These are phyloP conservation scores for Globisporangium megalacanthum DNA, from an alignment of 352 stramenopile species.

Conservation along the genomic window DNA sequence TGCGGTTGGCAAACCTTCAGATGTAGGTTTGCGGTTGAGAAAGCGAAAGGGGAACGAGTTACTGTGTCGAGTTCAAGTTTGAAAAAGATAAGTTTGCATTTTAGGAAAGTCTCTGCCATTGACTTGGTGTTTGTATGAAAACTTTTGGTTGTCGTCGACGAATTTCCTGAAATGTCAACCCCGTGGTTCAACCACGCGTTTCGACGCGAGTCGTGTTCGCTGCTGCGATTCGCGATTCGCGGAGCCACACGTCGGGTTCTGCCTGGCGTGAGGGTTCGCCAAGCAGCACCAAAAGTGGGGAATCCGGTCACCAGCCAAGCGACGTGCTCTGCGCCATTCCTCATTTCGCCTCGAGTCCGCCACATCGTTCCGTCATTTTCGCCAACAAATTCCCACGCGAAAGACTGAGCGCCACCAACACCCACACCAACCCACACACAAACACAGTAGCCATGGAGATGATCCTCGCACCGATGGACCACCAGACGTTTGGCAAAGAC, in stretches of 20 bases:
- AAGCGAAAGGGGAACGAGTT: too few relatives aligned
- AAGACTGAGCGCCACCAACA: background rate
- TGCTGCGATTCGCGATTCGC: background rate
- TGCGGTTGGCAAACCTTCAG: background rate
- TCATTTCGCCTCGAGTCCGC: conserved; percentile 9
- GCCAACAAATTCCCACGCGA: too few relatives aligned
- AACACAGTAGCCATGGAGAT: conserved; percentile 38
- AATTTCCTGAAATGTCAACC: conserved; percentile 1
- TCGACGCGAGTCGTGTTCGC: background rate
- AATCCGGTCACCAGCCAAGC: conserved; percentile 7
- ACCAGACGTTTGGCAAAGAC: conserved; percentile 33
- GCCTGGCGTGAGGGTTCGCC: background rate
- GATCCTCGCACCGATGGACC: conserved; percentile 57
- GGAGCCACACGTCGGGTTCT: background rate
- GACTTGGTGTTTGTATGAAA: conserved; percentile 1
- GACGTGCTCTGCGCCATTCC: conserved; percentile 7
- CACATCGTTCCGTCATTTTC: conserved; percentile 3
- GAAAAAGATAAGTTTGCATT: conserved; percentile 11
- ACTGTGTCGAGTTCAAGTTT: conserved; percentile 9
- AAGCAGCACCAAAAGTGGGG: background rate
- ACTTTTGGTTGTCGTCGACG: background rate
- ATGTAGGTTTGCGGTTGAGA: background rate
- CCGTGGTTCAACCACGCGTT: background rate
- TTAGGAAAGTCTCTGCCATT: background rate
- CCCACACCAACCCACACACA: background rate